These are phyloP conservation scores for Aspergillus haitiensis DNA, from an alignment of 495 filamentous ascomycete species.

Conservation along the genomic window DNA sequence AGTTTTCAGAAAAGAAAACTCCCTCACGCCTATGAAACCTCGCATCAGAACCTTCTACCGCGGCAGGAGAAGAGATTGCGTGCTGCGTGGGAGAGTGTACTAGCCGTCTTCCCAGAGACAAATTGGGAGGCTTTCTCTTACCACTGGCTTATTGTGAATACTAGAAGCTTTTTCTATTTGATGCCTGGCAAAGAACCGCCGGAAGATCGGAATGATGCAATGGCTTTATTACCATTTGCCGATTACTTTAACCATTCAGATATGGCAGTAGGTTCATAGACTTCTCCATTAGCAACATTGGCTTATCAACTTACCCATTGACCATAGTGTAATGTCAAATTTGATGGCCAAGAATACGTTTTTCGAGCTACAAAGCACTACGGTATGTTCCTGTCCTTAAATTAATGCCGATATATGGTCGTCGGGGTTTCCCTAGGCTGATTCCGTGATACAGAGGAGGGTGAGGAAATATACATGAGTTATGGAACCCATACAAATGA, in stretches of 20 bases:
- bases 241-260: constrained; percentile 86
- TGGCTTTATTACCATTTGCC: constrained; percentile 80
- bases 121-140: constrained; percentile 60
- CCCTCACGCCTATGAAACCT: constrained; percentile 33
- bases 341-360: constrained; percentile 58
- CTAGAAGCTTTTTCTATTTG: constrained; percentile 77
- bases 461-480: constrained; percentile 75
- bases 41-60: constrained; percentile 54
- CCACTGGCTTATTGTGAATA: constrained; percentile 81
- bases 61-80: constrained; percentile 63
- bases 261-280: constrained; percentile 34
- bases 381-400: constrained; percentile 32
- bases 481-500: constrained; percentile 83
- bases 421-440: constrained; percentile 6
- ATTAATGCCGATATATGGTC: not conserved
- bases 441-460: constrained; percentile 33
- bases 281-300: not conserved
- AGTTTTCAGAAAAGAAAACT: constrained; percentile 24
- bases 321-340: constrained; percentile 60
- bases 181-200: constrained; percentile 51
- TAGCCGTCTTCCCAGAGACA: constrained; percentile 52
- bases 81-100: constrained; percentile 59
- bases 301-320: not conserved
- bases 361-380: constrained; percentile 58
- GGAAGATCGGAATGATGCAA: constrained; percentile 62